phyloP scores from a whole-genome alignment of 2,329 filamentous ascomycete genomes.

The Chaetomium strumarium region DNA sequence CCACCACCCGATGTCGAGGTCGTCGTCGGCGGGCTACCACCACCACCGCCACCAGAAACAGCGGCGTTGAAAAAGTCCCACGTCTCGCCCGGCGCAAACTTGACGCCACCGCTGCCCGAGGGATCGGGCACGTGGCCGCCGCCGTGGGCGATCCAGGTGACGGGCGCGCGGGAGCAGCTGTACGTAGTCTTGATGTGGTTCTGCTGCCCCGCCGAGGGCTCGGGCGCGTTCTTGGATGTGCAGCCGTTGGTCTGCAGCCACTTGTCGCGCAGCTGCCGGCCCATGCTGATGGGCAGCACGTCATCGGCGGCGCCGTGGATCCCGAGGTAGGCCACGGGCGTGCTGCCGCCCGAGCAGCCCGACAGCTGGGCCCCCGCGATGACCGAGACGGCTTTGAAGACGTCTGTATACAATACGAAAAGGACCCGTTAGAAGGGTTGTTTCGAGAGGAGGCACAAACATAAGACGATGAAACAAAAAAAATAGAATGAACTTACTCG shows the following conservation, averaged over 20 bases:
- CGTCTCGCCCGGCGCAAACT: no score
- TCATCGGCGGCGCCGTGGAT: conserved; percentile 19
- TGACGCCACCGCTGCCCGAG: no score
- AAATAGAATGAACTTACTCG: conserved; percentile 23
- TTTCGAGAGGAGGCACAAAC: no score
- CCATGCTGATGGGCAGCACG: conserved; percentile 13
- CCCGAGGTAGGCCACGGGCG: conserved; percentile 17
- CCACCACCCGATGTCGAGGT: no score
- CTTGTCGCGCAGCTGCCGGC: conserved; percentile 18
- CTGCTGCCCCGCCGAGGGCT: conserved; percentile 11
- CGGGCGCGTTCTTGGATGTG: conserved; percentile 8
- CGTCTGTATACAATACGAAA: no score
- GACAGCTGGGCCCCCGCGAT: conserved; percentile 15
- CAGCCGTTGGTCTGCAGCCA: conserved; percentile 20
- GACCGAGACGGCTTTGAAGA: conserved; percentile 24
- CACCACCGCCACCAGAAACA: no score
- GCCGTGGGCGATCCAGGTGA: conserved; percentile 21
- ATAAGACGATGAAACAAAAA: no score
- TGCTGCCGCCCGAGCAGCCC: conserved; percentile 14
- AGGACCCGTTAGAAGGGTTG: no score
- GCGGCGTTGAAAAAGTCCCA: no score
- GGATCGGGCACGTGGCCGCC: conserved; percentile 23
- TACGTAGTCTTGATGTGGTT: conserved; percentile 18
- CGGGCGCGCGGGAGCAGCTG: conserved; percentile 14
- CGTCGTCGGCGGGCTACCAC: no score